These are phyloP conservation scores for Hibiscus trionum DNA, from an alignment of 345 rosid species.

Conservation along the genomic window DNA sequence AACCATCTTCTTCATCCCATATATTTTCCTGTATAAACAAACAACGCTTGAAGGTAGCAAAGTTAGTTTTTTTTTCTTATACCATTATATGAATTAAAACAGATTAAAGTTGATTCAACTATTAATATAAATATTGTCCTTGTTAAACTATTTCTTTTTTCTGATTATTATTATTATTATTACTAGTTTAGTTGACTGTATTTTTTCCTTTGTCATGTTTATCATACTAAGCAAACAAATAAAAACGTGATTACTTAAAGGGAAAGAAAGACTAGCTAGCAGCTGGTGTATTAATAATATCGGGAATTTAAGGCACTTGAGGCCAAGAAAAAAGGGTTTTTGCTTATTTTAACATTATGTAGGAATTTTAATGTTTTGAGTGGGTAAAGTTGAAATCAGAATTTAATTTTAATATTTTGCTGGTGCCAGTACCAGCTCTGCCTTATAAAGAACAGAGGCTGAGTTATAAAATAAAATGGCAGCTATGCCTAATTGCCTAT, in stretches of 20 bases:
- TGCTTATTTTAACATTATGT: not conserved
- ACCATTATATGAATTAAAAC: not conserved
- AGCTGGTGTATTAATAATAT: not conserved
- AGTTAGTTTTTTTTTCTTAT: not conserved
- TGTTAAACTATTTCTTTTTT: not conserved
- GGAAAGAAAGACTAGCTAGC: not conserved
- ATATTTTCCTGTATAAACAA: not conserved
- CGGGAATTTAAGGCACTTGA: not conserved
- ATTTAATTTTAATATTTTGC: not conserved
- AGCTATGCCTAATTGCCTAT: not conserved
- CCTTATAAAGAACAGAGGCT: not conserved
- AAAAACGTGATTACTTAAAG: not conserved
- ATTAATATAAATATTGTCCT: not conserved
- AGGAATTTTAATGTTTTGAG: not conserved
- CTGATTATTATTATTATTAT: not conserved
- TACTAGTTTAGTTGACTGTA: not conserved
- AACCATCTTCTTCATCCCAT: not conserved
- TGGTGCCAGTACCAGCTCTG: slow-evolving; percentile 8
- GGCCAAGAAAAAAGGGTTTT: not conserved
- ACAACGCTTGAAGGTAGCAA: not conserved
- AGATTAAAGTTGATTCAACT: not conserved
- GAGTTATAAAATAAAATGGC: not conserved
- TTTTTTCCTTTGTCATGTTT: not conserved
- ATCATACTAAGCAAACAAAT: not conserved
- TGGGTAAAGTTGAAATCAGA: not conserved